Evolutionary conservation across 208 protist genomes (phyloP).

Genomic region (Acanthamoeba sp.): DNA sequence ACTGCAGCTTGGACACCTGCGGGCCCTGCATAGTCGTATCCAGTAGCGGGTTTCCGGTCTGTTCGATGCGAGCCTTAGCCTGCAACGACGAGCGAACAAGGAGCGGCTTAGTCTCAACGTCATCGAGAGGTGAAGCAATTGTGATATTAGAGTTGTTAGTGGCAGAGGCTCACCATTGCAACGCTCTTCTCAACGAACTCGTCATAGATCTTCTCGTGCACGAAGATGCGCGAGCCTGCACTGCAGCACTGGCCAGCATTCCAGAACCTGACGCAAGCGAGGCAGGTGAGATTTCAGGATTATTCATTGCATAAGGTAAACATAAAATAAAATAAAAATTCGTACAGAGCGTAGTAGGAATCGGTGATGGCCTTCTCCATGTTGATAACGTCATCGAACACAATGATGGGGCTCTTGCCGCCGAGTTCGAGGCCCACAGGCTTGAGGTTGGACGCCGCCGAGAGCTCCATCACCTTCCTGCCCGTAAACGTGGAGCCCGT

Average conservation of each 20-base stretch:
- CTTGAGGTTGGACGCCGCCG: conserved; percentile 82
- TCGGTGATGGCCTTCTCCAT: conserved; percentile 89
- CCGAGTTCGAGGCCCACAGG: conserved; percentile 92
- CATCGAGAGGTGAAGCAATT: no score
- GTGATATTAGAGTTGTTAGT: background rate
- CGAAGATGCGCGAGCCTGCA: conserved; percentile 56
- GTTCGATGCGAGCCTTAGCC: conserved; percentile 38
- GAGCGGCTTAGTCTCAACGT: no score
- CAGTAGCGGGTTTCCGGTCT: conserved; percentile 26
- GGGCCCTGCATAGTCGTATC: conserved; percentile 22
- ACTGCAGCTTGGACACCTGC: conserved; percentile 72
- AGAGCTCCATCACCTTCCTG: conserved; percentile 83
- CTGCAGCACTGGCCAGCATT: conserved; percentile 57
- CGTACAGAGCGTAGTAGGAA: conserved; percentile 75
- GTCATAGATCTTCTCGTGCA: conserved; percentile 74
- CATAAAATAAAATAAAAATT: background rate
- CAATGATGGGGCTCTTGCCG: conserved; percentile 93
- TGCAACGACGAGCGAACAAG: no score
- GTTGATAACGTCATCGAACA: conserved; percentile 91
- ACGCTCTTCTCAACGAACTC: conserved; percentile 70
- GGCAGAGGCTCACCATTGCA: background rate
- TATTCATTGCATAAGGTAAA: background rate
- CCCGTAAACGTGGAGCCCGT: conserved; percentile 92
- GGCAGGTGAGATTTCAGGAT: no score
- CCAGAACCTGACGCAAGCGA: conserved; percentile 53